Evolutionary conservation across 2,329 filamentous ascomycete genomes (phyloP).

Genomic region (Aspergillus jensenii): DNA sequence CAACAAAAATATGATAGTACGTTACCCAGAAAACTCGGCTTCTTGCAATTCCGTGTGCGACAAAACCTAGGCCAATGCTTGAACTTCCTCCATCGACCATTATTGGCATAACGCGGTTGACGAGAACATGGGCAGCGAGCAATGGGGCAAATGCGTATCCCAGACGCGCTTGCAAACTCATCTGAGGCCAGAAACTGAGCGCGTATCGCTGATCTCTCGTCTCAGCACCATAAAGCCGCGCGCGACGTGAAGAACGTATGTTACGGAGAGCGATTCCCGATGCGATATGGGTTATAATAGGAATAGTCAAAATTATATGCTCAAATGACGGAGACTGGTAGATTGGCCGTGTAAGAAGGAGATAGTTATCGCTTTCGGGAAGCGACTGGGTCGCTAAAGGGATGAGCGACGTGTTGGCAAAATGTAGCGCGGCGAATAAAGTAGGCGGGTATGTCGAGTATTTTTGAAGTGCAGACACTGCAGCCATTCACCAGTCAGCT

Average conservation of each 20-base stretch:
- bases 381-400: conserved; percentile 73
- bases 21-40: conserved; percentile 66
- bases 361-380: conserved; percentile 74
- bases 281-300: conserved; percentile 71
- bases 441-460: conserved; percentile 87
- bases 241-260: conserved; percentile 69
- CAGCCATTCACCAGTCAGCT: background rate
- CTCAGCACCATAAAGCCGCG: conserved; percentile 72
- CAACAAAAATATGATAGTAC: conserved; percentile 69
- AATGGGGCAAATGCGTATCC: conserved; percentile 71
- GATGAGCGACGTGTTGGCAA: conserved; percentile 78
- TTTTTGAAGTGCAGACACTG: conserved; percentile 75
- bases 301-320: conserved; percentile 73
- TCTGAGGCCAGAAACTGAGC: conserved; percentile 62
- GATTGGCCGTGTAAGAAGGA: conserved; percentile 86
- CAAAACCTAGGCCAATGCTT: conserved; percentile 79
- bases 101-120: conserved; percentile 75
- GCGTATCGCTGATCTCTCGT: conserved; percentile 51
- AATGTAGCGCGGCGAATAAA: conserved; percentile 73
- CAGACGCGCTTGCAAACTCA: conserved; percentile 68
- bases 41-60: conserved; percentile 79
- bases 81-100: conserved; percentile 78
- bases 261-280: conserved; percentile 77
- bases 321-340: conserved; percentile 84
- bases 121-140: conserved; percentile 68